Evolutionary conservation across 2,329 filamentous ascomycete species (phyloP).

Genomic region (Atkinsonella hypoxylon): DNA sequence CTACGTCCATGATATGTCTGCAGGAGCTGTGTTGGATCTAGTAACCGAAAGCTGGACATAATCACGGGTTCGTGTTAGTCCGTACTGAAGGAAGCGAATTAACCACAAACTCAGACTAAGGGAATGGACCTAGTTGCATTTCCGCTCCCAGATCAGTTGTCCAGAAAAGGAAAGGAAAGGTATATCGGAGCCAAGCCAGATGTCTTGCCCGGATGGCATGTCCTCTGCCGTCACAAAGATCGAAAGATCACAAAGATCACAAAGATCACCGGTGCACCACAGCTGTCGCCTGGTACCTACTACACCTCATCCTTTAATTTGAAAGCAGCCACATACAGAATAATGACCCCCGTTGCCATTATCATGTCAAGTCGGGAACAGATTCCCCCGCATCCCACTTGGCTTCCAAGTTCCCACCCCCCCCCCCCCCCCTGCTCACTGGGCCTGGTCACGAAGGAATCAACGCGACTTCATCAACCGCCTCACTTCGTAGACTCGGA

Average conservation of each 20-base stretch:
- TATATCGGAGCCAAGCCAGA: neutral
- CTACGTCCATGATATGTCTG: neutral
- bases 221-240: neutral
- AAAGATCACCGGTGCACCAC: too few species aligned
- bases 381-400: neutral
- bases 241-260: too few species aligned
- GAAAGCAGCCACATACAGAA: neutral
- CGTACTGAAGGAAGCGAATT: neutral
- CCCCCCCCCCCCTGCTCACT: neutral
- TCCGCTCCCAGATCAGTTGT: neutral
- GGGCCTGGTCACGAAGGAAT: neutral
- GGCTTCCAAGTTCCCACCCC: too few species aligned
- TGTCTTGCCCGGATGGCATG: neutral
- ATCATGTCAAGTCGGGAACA: neutral
- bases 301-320: neutral
- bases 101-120: neutral
- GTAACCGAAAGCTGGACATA: neutral
- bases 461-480: neutral
- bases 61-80: neutral
- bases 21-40: neutral
- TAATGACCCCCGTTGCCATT: neutral
- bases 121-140: neutral
- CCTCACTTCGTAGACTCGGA: neutral
- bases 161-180: neutral
- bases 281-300: neutral